These are phyloP conservation scores for Bonnemaisonia californica DNA, from an alignment of 31 red algal species.

Conservation along the genomic window DNA sequence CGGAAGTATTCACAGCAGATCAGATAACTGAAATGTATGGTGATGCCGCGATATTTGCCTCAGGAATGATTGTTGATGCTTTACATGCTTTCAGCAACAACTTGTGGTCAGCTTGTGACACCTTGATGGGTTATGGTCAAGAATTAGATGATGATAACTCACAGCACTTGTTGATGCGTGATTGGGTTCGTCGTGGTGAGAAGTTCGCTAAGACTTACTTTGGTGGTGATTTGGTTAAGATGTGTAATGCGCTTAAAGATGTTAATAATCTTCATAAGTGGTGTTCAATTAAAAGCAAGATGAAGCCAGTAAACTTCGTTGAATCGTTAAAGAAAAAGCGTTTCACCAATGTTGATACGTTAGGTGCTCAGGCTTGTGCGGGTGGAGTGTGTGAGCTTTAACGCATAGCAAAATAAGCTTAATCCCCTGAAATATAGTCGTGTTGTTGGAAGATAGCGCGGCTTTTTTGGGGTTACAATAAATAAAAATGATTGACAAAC, in stretches of 20 bases:
- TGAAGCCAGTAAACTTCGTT: slow-evolving; percentile 5
- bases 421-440: too few species aligned
- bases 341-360: not conserved
- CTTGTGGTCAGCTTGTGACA: slow-evolving; percentile 6
- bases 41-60: slow-evolving; percentile 7
- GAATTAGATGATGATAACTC: not conserved
- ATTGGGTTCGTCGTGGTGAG: not conserved
- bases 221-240: slow-evolving; percentile 3
- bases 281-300: not conserved
- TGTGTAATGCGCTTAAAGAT: not conserved
- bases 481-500: too few species aligned
- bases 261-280: slow-evolving; percentile 1
- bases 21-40: slow-evolving; percentile 8
- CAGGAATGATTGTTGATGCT: slow-evolving; percentile 13
- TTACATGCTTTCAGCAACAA: slow-evolving; percentile 2
- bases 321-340: not conserved
- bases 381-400: not conserved
- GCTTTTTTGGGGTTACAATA: too few species aligned
- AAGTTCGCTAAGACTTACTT: slow-evolving; percentile 7
- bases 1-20: not conserved
- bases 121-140: not conserved
- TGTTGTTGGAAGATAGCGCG: too few species aligned
- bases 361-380: not conserved
- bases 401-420: too few species aligned
- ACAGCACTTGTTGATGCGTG: not conserved